phyloP scores from a whole-genome alignment of 371 early-diverging fungal genomes.

The Cokeromyces recurvatus region DNA sequence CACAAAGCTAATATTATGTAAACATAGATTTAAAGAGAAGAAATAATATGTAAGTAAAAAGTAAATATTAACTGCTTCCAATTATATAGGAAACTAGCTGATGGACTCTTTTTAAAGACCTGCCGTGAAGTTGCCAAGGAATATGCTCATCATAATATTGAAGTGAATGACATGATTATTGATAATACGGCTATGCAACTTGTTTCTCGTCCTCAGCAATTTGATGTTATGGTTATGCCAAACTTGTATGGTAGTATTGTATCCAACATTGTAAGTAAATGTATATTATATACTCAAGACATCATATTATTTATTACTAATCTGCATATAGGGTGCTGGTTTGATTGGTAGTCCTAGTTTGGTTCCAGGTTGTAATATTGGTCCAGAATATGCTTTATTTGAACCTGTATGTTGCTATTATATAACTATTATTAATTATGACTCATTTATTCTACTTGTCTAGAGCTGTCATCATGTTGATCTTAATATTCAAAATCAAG shows the following conservation, averaged over 20 bases:
- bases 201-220: slow-evolving; percentile 93
- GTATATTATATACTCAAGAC: no score
- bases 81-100: slow-evolving; percentile 81
- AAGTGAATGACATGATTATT: slow-evolving; percentile 96
- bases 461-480: slow-evolving; percentile 93
- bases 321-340: slow-evolving; percentile 68
- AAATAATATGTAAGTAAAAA: no score
- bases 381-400: slow-evolving; percentile 92
- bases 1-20: slow-evolving; percentile 99
- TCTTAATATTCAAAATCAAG: slow-evolving; percentile 87
- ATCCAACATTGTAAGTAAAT: slow-evolving; percentile 75
- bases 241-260: slow-evolving; percentile 98
- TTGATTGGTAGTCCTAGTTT: slow-evolving; percentile 94
- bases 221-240: slow-evolving; percentile 97
- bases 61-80: neutral
- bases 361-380: slow-evolving; percentile 94
- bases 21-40: no score
- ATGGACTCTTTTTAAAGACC: slow-evolving; percentile 93
- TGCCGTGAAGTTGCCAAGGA: slow-evolving; percentile 91
- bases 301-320: neutral
- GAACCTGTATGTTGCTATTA: slow-evolving; percentile 76
- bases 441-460: neutral
- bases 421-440: neutral
- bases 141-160: slow-evolving; percentile 81
- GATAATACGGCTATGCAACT: slow-evolving; percentile 99